Percentiles rank a stretch among this genome's conserved stretches.
phyloP scores from a whole-genome alignment of 768 basidiomycete species.

The Mycena metata region DNA sequence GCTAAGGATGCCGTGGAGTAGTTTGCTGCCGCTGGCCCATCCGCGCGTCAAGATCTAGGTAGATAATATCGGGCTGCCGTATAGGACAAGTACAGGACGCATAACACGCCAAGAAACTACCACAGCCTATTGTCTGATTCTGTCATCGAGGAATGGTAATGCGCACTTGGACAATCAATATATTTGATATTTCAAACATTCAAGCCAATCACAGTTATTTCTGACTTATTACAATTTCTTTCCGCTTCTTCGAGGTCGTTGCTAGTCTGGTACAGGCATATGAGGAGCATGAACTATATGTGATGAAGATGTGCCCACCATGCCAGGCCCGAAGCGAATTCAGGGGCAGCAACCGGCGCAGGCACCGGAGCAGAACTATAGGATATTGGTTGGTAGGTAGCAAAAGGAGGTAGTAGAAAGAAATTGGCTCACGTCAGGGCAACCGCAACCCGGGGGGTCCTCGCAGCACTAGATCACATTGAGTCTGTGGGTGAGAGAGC shows the following conservation, averaged over 20 bases:
- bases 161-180: not conserved
- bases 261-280: not conserved
- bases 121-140: not conserved
- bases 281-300: not conserved
- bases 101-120: not conserved
- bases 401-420: not conserved
- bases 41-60: no score
- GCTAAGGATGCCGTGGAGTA: no score
- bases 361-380: conserved; percentile 17
- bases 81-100: no score
- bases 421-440: conserved; percentile 12
- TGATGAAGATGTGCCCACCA: not conserved
- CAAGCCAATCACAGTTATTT: conserved; percentile 14
- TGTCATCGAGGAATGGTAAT: not conserved
- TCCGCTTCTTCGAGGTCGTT: not conserved
- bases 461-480: conserved; percentile 19
- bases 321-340: not conserved
- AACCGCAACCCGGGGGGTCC: conserved; percentile 21
- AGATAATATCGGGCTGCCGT: no score
- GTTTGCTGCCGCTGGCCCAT: no score
- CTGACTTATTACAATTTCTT: conserved; percentile 7
- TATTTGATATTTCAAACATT: conserved; percentile 15
- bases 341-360: conserved; percentile 21
- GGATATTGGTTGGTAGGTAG: no score
- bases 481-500: not conserved